Evolutionary conservation across 352 stramenopile genomes (phyloP).

Genomic region (Pythium brassicae): DNA sequence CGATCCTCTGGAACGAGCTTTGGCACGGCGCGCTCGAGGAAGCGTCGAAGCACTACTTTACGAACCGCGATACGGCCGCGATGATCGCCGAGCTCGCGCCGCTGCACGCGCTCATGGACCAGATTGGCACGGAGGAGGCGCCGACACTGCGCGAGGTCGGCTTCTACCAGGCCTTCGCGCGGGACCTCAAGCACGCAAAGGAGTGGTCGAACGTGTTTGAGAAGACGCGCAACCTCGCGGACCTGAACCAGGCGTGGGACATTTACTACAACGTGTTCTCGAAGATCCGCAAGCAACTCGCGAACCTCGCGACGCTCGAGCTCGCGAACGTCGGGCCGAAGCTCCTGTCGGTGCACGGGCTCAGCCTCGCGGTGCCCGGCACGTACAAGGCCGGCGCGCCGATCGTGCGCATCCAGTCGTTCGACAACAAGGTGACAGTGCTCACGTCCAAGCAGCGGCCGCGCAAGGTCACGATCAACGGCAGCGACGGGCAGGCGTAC

Average conservation of each 20-base stretch:
- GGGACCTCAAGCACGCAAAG: conserved; percentile 87
- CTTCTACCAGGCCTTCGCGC: conserved; percentile 90
- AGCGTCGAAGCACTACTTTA: conserved; percentile 97
- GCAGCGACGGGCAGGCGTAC: conserved; percentile 98
- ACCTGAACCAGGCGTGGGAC: conserved; percentile 94
- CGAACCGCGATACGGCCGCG: conserved; percentile 93
- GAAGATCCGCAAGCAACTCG: conserved; percentile 89
- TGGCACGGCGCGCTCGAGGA: conserved; percentile 99
- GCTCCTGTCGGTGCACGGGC: conserved; percentile 91
- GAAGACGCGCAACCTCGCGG: conserved; percentile 69
- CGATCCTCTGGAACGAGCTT: conserved; percentile 99
- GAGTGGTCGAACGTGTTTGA: conserved; percentile 83
- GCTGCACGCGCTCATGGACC: conserved; percentile 90
- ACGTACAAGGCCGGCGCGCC: conserved; percentile 82
- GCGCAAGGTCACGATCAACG: conserved; percentile 97
- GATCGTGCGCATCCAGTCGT: conserved; percentile 90
- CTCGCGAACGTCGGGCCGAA: conserved; percentile 96
- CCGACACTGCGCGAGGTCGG: conserved; percentile 82
- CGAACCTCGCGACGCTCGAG: conserved; percentile 96
- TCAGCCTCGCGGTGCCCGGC: conserved; percentile 96
- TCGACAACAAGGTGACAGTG: conserved; percentile 95
- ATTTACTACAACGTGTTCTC: conserved; percentile 99
- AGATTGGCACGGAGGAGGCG: conserved; percentile 66
- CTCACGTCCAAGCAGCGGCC: conserved; percentile 99
- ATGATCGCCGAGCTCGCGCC: conserved; percentile 96